Base-by-base conservation (phyloP, 257 asterid species). In the Anisodus acutangulus region DNA sequence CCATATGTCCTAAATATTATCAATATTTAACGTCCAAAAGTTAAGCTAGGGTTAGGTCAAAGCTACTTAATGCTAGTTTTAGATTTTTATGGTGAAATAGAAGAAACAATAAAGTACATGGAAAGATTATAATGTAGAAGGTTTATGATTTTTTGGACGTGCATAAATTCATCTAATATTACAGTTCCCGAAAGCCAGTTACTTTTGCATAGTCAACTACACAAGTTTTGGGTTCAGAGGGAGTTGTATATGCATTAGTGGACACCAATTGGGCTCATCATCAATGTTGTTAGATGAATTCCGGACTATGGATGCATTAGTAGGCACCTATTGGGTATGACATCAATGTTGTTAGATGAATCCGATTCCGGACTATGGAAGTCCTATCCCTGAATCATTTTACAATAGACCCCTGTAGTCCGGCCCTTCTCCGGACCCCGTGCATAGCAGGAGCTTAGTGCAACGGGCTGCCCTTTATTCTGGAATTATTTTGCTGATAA, bases 401-500 rank as follows among this genome's bases (percentile, higher is more conserved):
- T 59, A 31, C 35, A 31, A 31, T 31, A 31, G 35, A 31, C 35
- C 35, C 35, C 1, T 31, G 35, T 31, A 31, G 35, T 31, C 35
- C 2, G 1, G 35, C 35, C 35, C 35, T 31, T 31, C 35, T 1
- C 35, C 35, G 35, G 35, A 31, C 35, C 35, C 35, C 35, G 0
- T 31, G 35, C 35, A 31, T 31, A 31, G 35, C 35, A 31, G 35
- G 35, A 31, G 35, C 35, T 31, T 31, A 31, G 35, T 31, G 35
- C 35, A 31, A 1, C 35, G 35, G 35, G 35, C 35, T 31, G 35
- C 35, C 35, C 2, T 31, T 31, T 76, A 3, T 49, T 51, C 43
- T 76, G 26, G 60, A 26, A 51, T 76, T 51, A 22, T 74, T 74
- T 74, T 49, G 57, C 81, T 11, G 81, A 49, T 6, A 76, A 51